Evolutionary conservation across 164 flowering plant species (phyloP).

Genomic region (Umbilicus rupestris): DNA sequence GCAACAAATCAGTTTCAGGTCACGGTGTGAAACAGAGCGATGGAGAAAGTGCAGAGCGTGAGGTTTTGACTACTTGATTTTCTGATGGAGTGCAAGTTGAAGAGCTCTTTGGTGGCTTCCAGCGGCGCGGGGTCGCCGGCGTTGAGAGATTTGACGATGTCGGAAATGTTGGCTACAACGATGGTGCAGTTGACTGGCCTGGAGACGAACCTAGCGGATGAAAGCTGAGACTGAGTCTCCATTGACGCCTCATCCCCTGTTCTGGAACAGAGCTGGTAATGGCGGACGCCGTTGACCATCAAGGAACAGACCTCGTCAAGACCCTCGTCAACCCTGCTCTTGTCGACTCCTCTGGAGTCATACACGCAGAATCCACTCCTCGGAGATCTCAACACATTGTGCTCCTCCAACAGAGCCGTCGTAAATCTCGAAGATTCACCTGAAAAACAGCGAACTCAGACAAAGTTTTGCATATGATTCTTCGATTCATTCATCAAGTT

Average conservation of each 20-base stretch:
- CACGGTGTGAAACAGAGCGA: not conserved
- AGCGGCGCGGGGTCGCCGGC: conserved; percentile 39
- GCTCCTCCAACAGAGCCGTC: conserved; percentile 58
- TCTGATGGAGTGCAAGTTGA: conserved; percentile 35
- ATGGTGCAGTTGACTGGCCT: conserved; percentile 51
- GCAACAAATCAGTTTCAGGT: conserved; percentile 10
- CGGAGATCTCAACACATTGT: conserved; percentile 63
- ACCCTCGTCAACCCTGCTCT: conserved; percentile 22
- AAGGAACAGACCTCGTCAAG: conserved; percentile 35
- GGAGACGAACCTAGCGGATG: conserved; percentile 29
- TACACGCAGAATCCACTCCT: conserved; percentile 66
- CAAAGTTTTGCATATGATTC: not conserved
- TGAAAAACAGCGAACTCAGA: conserved; percentile 3
- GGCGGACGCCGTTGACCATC: conserved; percentile 59
- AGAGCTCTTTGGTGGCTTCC: conserved; percentile 46
- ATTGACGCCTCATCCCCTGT: conserved; percentile 23
- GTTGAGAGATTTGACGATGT: conserved; percentile 33
- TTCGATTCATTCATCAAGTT: not conserved
- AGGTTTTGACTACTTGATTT: conserved; percentile 36
- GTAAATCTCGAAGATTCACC: conserved; percentile 28
- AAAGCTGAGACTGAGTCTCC: not conserved
- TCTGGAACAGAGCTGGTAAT: conserved; percentile 50
- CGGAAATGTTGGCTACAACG: conserved; percentile 54
- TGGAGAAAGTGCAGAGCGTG: not conserved
- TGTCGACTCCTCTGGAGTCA: conserved; percentile 58